Evolutionary conservation across 1,139 yeast genomes (phyloP).

Genomic region (Pichia sp.): DNA sequence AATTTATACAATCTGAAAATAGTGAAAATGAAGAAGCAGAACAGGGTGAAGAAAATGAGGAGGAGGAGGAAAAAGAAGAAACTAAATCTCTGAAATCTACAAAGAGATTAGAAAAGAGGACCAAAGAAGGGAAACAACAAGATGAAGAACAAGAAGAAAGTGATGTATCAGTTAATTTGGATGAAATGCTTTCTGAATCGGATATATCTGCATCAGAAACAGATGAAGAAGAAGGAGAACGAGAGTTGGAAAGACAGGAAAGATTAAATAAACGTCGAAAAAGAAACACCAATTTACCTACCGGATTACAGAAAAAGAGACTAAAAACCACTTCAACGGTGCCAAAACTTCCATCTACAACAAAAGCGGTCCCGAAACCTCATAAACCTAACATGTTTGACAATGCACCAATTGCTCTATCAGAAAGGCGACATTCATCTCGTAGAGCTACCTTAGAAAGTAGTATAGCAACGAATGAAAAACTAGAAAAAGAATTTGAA

Average conservation of each 20-base stretch:
- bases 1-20: slow-evolving; percentile 41
- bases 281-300: slow-evolving; percentile 27
- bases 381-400: slow-evolving; percentile 32
- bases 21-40: slow-evolving; percentile 21
- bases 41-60: slow-evolving; percentile 22
- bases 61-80: slow-evolving; percentile 21
- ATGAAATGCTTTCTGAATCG: slow-evolving; percentile 43
- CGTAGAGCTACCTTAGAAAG: slow-evolving; percentile 75
- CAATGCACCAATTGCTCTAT: slow-evolving; percentile 27
- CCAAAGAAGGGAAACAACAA: slow-evolving; percentile 1
- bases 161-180: slow-evolving; percentile 29
- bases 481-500: slow-evolving; percentile 64
- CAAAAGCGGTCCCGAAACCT: too few species aligned
- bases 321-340: slow-evolving; percentile 3
- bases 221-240: slow-evolving; percentile 65
- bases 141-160: background rate
- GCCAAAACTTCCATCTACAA: too few species aligned
- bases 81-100: too few species aligned
- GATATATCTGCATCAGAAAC: slow-evolving; percentile 29
- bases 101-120: slow-evolving; percentile 11
- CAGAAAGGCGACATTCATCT: slow-evolving; percentile 65
- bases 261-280: slow-evolving; percentile 35
- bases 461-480: slow-evolving; percentile 71
- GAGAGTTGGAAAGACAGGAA: slow-evolving; percentile 52
- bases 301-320: slow-evolving; percentile 20